phyloP scores from a whole-genome alignment of 2,329 filamentous ascomycete species.

The Arthrobotrys entomopaga region DNA sequence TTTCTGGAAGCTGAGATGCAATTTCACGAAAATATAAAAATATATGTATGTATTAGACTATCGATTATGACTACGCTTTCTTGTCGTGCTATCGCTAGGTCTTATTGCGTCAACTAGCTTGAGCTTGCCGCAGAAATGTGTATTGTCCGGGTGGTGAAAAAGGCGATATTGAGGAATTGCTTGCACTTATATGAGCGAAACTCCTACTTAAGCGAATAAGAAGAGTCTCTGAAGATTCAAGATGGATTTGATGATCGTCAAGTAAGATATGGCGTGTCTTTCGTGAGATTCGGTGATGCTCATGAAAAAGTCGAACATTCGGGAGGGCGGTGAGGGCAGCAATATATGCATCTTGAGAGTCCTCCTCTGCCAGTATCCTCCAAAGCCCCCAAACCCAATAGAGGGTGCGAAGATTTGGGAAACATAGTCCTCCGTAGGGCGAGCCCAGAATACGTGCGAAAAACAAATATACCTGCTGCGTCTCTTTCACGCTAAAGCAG shows the following conservation, averaged over 20 bases:
- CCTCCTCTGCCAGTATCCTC: constrained; percentile 10
- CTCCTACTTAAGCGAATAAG: constrained; percentile 56
- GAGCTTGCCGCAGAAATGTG: background rate
- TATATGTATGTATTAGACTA: constrained; percentile 4
- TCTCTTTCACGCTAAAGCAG: constrained; percentile 35
- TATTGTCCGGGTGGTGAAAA: constrained; percentile 4
- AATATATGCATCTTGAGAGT: constrained; percentile 55
- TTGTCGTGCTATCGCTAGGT: background rate
- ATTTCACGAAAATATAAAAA: constrained; percentile 33
- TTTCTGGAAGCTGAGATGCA: constrained; percentile 10
- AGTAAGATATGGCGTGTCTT: constrained; percentile 54
- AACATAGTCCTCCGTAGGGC: constrained; percentile 17
- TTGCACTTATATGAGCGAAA: constrained; percentile 41
- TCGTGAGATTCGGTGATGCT: constrained; percentile 55
- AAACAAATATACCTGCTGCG: constrained; percentile 38
- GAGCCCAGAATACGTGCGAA: constrained; percentile 34
- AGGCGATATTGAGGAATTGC: constrained; percentile 15
- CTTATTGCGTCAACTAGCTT: constrained; percentile 3
- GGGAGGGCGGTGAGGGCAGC: constrained; percentile 41
- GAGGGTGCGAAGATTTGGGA: constrained; percentile 45
- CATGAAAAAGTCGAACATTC: constrained; percentile 52
- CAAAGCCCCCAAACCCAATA: constrained; percentile 50
- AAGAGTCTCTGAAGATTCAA: constrained; percentile 50
- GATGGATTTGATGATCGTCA: constrained; percentile 48
- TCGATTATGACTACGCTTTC: constrained; percentile 36